phyloP scores from a whole-genome alignment of 495 filamentous ascomycete genomes.

The Hypoxylon perforatum region DNA sequence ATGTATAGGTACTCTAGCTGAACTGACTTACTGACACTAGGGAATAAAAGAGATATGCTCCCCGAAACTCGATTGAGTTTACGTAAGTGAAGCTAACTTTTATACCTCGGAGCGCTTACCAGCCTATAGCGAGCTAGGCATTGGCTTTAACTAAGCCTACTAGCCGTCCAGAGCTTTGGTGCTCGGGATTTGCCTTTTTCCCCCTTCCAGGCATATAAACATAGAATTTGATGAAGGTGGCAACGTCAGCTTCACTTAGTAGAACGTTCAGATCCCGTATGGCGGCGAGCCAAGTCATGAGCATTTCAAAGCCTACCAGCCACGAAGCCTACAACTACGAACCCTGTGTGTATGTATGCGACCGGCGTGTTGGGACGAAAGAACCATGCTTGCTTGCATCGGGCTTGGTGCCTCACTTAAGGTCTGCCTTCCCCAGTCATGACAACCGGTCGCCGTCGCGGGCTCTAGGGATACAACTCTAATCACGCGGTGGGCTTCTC shows the following conservation, averaged over 20 bases:
- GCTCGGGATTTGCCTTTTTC: conserved; percentile 6
- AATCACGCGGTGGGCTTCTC: conserved; percentile 6
- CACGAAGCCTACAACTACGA: too few relatives aligned
- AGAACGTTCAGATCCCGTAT: conserved; percentile 5
- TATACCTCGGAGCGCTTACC: too few relatives aligned
- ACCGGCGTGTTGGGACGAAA: conserved; percentile 12
- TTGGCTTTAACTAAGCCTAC: too few relatives aligned
- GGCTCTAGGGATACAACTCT: conserved; percentile 32
- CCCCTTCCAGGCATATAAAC: background rate
- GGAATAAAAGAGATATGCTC: too few relatives aligned
- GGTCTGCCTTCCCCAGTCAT: conserved; percentile 9
- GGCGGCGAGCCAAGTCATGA: background rate
- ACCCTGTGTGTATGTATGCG: background rate
- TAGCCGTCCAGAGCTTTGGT: too few relatives aligned
- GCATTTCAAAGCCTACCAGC: background rate
- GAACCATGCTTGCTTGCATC: conserved; percentile 29
- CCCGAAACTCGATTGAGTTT: too few relatives aligned
- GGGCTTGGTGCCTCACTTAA: conserved; percentile 24
- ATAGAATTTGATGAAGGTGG: conserved; percentile 5
- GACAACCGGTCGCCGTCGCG: conserved; percentile 15
- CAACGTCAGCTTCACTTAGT: conserved; percentile 25
- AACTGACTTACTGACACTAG: too few relatives aligned
- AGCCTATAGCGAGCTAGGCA: too few relatives aligned
- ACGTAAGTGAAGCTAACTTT: too few relatives aligned
- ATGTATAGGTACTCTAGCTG: too few relatives aligned